phyloP scores from a whole-genome alignment of 345 rosid genomes.

The Alliaria petiolata region DNA sequence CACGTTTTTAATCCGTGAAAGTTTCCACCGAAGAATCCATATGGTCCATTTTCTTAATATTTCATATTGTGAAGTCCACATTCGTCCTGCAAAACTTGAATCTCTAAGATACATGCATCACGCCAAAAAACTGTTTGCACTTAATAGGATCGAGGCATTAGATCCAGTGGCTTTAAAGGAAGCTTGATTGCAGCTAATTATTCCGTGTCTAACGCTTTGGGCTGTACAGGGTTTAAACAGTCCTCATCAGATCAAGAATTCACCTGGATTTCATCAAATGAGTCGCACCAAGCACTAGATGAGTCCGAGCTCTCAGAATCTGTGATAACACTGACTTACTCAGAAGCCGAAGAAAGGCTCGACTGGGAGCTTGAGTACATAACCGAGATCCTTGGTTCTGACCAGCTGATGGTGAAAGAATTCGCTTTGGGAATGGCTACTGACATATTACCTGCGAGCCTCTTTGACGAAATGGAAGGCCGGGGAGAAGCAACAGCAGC shows the following conservation, averaged over 20 bases:
- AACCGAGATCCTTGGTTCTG: conserved; percentile 41
- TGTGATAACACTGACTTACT: conserved; percentile 23
- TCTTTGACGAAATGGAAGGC: conserved; percentile 54
- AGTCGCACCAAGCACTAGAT: conserved; percentile 33
- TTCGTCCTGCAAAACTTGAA: conserved; percentile 2
- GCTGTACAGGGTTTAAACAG: conserved; percentile 15
- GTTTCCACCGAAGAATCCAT: not conserved
- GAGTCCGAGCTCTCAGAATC: conserved; percentile 33
- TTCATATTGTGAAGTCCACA: not conserved
- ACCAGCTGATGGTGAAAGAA: conserved; percentile 43
- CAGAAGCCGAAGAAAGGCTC: conserved; percentile 25
- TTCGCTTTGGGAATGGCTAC: conserved; percentile 38
- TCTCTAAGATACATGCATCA: not conserved
- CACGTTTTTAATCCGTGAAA: not conserved
- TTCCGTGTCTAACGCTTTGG: conserved; percentile 1
- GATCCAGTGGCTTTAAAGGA: not conserved
- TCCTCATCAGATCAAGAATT: conserved; percentile 22
- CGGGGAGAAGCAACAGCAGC: conserved; percentile 35
- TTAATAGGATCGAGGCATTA: not conserved
- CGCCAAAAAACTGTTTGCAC: not conserved
- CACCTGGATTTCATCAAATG: conserved; percentile 27
- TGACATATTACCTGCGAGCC: conserved; percentile 34
- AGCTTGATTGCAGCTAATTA: not conserved
- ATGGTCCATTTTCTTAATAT: not conserved
- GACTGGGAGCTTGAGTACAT: conserved; percentile 63